phyloP scores from a whole-genome alignment of 208 protist species.

The Lotmaria passim region DNA sequence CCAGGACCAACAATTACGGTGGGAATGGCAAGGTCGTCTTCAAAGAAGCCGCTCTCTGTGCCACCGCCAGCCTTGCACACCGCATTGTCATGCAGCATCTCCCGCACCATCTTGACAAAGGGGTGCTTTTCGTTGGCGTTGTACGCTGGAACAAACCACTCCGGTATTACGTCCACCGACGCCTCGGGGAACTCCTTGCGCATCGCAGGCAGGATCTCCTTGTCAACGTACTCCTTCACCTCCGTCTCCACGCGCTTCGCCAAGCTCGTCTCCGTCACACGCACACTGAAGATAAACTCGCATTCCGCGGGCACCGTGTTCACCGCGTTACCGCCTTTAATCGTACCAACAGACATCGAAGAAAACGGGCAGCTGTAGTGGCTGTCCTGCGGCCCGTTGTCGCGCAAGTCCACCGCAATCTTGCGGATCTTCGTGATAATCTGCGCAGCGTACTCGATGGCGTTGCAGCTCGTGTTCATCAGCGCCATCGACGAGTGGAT shows the following conservation, averaged over 20 bases:
- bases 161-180: conserved; percentile 27
- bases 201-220: conserved; percentile 33
- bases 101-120: conserved; percentile 43
- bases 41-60: conserved; percentile 63
- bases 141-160: conserved; percentile 30
- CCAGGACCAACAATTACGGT: conserved; percentile 55
- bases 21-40: conserved; percentile 41
- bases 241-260: conserved; percentile 29
- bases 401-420: conserved; percentile 32
- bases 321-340: conserved; percentile 50
- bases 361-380: conserved; percentile 40
- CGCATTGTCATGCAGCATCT: conserved; percentile 8
- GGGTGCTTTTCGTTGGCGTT: conserved; percentile 41
- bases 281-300: conserved; percentile 44
- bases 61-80: conserved; percentile 33
- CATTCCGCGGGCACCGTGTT: conserved; percentile 64
- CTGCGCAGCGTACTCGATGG: too few relatives aligned
- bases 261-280: conserved; percentile 32
- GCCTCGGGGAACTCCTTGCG: too few relatives aligned
- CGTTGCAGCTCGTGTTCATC: too few relatives aligned
- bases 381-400: conserved; percentile 25
- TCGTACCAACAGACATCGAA: conserved; percentile 36
- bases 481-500: too few relatives aligned
- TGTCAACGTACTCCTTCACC: conserved; percentile 44
- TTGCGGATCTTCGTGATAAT: conserved; percentile 38